phyloP scores from a whole-genome alignment of 768 basidiomycete species.

The Kwoniella bestiolae region DNA sequence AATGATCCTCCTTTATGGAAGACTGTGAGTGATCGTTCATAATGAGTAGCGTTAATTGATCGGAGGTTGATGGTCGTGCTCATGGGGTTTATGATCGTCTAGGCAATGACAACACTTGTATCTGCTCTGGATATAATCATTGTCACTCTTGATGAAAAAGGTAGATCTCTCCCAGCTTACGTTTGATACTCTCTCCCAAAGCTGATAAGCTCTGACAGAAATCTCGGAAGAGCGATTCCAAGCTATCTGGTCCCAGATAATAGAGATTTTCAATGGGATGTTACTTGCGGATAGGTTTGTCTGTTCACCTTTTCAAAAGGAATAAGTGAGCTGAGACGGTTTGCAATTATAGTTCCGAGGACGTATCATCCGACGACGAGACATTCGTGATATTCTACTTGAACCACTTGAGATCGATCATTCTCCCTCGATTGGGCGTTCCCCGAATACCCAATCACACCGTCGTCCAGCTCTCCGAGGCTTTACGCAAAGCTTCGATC shows the following conservation, averaged over 20 bases:
- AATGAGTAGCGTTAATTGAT: too few species aligned
- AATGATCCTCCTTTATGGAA: conserved; percentile 91
- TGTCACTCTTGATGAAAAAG: conserved; percentile 5
- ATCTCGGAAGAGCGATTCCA: conserved; percentile 71
- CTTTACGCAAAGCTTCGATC: conserved; percentile 38
- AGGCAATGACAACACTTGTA: conserved; percentile 48
- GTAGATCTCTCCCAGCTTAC: conserved; percentile 15
- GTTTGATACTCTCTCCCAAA: not conserved
- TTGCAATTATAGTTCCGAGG: conserved; percentile 10
- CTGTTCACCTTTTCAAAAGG: conserved; percentile 7
- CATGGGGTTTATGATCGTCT: too few species aligned
- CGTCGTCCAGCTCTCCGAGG: conserved; percentile 33
- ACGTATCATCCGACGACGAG: conserved; percentile 40
- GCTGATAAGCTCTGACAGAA: conserved; percentile 55
- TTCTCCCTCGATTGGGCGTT: conserved; percentile 36
- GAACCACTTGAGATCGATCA: conserved; percentile 17
- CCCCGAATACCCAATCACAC: conserved; percentile 34
- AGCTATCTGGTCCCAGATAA: conserved; percentile 76
- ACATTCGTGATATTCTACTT: conserved; percentile 44
- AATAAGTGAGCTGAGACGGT: not conserved
- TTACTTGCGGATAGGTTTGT: conserved; percentile 43
- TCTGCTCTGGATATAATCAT: conserved; percentile 63
- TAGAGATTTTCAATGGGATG: conserved; percentile 41
- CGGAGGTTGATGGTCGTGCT: too few species aligned
- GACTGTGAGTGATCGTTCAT: conserved; percentile 68